Conservation (phyloP, 2,329 filamentous ascomycete genomes). For the Hypomyces perniciosus region DNA sequence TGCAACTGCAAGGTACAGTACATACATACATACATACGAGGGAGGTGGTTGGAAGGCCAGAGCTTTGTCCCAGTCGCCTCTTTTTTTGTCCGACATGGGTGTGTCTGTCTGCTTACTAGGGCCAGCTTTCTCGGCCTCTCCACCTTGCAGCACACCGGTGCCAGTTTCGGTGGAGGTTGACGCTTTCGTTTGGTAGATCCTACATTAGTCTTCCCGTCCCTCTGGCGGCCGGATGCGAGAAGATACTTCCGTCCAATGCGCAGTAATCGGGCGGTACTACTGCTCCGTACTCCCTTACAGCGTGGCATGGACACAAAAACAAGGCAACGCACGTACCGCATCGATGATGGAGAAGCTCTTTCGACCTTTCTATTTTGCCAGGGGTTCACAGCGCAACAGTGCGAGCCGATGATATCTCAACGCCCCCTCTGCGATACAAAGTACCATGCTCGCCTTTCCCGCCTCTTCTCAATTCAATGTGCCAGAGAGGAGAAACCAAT, state of each 20-base stretch:
- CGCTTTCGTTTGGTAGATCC: constrained; percentile 20
- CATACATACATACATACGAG: too few relatives aligned
- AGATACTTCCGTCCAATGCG: constrained; percentile 16
- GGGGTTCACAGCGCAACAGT: too few relatives aligned
- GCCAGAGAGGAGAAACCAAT: too few relatives aligned
- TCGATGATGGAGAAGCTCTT: not conserved
- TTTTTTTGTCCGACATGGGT: constrained; percentile 7
- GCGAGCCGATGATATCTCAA: too few relatives aligned
- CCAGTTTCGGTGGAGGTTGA: constrained; percentile 20
- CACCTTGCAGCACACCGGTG: constrained; percentile 22
- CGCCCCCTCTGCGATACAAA: too few relatives aligned
- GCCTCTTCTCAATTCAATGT: too few relatives aligned
- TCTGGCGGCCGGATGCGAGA: constrained; percentile 18
- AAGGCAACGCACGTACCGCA: too few relatives aligned
- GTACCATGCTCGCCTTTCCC: too few relatives aligned
- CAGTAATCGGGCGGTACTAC: constrained; percentile 6
- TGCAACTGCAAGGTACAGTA: too few relatives aligned
- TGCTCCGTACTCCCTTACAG: too few relatives aligned
- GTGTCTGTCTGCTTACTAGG: not conserved
- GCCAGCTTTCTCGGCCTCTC: constrained; percentile 7
- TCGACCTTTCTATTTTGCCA: too few relatives aligned
- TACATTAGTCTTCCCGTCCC: constrained; percentile 31
- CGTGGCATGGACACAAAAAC: too few relatives aligned
- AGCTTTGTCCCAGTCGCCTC: not conserved
- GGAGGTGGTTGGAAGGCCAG: not conserved